Evolutionary conservation across 2,329 filamentous ascomycete species (phyloP).

Genomic region (Chrysosporium keratinophilum): DNA sequence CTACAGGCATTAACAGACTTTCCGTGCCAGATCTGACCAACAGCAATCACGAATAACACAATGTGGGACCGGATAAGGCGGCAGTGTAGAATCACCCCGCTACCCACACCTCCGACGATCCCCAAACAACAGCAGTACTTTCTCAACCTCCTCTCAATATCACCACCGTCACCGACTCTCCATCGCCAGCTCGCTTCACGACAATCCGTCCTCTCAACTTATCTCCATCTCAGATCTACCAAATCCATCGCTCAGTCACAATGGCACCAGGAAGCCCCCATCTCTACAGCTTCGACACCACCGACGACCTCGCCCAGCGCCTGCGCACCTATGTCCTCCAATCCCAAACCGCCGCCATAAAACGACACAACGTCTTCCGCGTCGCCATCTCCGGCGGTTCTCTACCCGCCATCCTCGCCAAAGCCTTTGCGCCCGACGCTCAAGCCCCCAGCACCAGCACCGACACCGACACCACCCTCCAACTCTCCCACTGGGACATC

Average conservation of each 20-base stretch:
- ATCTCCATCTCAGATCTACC: not conserved
- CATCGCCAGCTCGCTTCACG: not conserved
- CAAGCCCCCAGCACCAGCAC: conserved; percentile 29
- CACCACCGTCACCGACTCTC: not conserved
- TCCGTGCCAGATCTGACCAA: too few relatives aligned
- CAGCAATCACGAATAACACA: not conserved
- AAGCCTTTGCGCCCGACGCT: conserved; percentile 51
- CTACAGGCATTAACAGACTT: too few relatives aligned
- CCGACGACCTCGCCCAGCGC: conserved; percentile 59
- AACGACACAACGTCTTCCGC: conserved; percentile 76
- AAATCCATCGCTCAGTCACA: conserved; percentile 11
- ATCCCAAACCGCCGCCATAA: conserved; percentile 67
- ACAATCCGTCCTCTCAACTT: not conserved
- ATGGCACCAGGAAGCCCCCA: conserved; percentile 35
- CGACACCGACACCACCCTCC: conserved; percentile 50
- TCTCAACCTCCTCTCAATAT: not conserved
- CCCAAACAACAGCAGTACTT: not conserved
- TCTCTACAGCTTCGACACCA: conserved; percentile 69
- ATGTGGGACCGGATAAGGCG: not conserved
- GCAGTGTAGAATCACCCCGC: not conserved
- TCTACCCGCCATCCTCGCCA: conserved; percentile 75
- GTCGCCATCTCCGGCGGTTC: conserved; percentile 89
- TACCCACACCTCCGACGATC: not conserved
- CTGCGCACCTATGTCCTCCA: conserved; percentile 75
- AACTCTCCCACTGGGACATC: conserved; percentile 87